A percentile compares a stretch with the other conserved stretches of the same genome.
Evolutionary conservation across 2,329 filamentous ascomycete genomes (phyloP).

Genomic region (Sporothrix humicola): DNA sequence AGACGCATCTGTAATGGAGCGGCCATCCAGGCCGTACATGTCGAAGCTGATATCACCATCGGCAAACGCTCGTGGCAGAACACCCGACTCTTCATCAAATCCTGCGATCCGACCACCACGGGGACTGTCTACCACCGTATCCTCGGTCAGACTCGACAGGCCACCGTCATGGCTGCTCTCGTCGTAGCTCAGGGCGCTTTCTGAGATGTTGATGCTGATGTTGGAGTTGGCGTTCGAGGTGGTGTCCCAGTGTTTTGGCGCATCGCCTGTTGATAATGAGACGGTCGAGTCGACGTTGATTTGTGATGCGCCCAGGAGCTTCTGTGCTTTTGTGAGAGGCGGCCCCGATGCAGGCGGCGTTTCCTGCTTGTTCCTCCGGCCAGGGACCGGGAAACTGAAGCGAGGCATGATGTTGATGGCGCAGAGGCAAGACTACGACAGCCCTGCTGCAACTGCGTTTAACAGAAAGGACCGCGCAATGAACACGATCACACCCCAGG

Average conservation of each 20-base stretch:
- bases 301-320: constrained; percentile 55
- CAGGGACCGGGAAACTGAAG: constrained; percentile 57
- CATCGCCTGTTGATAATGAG: constrained; percentile 32
- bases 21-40: constrained; percentile 37
- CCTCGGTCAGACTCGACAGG: constrained; percentile 41
- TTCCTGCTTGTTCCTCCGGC: constrained; percentile 52
- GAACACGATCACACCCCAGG: constrained; percentile 5
- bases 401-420: constrained; percentile 44
- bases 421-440: background rate
- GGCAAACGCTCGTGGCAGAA: constrained; percentile 45
- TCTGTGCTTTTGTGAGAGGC: constrained; percentile 58
- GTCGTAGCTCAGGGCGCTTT: constrained; percentile 48
- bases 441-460: background rate
- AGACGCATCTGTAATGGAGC: constrained; percentile 49
- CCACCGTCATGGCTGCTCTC: constrained; percentile 39
- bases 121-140: constrained; percentile 38
- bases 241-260: constrained; percentile 50
- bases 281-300: constrained; percentile 50
- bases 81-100: constrained; percentile 57
- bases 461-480: background rate
- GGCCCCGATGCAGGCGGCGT: constrained; percentile 42
- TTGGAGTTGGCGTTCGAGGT: constrained; percentile 47
- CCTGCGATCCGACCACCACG: constrained; percentile 41
- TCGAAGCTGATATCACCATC: constrained; percentile 38
- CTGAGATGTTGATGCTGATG: constrained; percentile 54